Conservation (phyloP, 2,329 filamentous ascomycete species). For the Aspergillus aculeatus region DNA sequence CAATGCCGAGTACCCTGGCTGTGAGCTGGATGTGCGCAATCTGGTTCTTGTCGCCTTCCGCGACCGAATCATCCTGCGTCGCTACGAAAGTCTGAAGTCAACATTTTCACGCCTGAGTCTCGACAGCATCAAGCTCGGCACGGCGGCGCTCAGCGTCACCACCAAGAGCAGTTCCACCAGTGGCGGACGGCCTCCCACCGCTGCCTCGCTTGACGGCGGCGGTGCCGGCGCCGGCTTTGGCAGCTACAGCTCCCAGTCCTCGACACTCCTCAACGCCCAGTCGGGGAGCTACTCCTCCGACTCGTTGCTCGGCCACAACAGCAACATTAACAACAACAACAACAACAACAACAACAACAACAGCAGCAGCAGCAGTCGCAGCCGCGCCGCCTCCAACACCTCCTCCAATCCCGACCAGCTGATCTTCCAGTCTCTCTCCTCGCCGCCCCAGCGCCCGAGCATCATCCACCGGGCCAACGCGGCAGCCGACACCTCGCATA, state of each 20-base stretch:
- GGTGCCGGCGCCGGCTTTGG: slow-evolving; percentile 67
- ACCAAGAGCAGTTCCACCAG: slow-evolving; percentile 43
- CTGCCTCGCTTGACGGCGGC: slow-evolving; percentile 70
- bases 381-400: slow-evolving; percentile 83
- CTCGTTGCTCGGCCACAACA: slow-evolving; percentile 47
- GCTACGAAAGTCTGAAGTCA: slow-evolving; percentile 82
- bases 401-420: slow-evolving; percentile 51
- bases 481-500: slow-evolving; percentile 54
- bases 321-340: background rate
- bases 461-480: slow-evolving; percentile 33
- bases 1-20: slow-evolving; percentile 46
- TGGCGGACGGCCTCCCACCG: slow-evolving; percentile 65
- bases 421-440: slow-evolving; percentile 44
- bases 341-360: slow-evolving; percentile 16
- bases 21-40: slow-evolving; percentile 79
- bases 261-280: slow-evolving; percentile 70
- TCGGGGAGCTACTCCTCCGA: slow-evolving; percentile 54
- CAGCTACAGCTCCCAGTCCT: slow-evolving; percentile 76
- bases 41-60: slow-evolving; percentile 85
- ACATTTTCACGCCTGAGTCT: slow-evolving; percentile 88
- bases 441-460: slow-evolving; percentile 36
- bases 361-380: slow-evolving; percentile 47
- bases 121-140: slow-evolving; percentile 65
- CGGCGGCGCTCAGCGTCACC: slow-evolving; percentile 44
- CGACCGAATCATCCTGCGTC: slow-evolving; percentile 81